Base-by-base conservation (phyloP, 2,329 filamentous ascomycete genomes). In the Neonectria sp. region DNA sequence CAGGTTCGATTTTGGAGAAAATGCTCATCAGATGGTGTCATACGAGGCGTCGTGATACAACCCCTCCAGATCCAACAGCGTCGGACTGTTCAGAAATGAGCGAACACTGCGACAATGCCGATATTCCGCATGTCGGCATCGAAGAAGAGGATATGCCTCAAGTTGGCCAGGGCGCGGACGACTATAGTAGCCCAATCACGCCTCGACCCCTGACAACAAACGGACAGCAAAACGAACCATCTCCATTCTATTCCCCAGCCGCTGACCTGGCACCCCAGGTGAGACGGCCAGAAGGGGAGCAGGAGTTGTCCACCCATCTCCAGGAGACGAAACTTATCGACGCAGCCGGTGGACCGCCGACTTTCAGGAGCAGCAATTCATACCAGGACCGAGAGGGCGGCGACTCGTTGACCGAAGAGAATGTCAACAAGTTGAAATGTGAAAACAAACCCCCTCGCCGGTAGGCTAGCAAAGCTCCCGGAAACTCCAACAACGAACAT, bases 21-120 rank as follows among this genome's bases (percentile, higher is more conserved):
- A 94, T 93, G 90, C 84, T 94, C 45, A 82, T 93, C 25, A 89
- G 91, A 62, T 94, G 92, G 92, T 88, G 85, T 21, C 86, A 74
- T 74, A 70, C 74, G 5, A 77, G 78, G 35, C 78, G 76, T 21
- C 76, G 60, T 27, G 70, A 52, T 48, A 71, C 63, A 6, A 53
- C 71, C 7, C 71, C 71, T 1, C 73, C 75, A 0, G 75, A 79
- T 6, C 71, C 71, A 1, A 77, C 80, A 6, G 70, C 74, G 4
- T 85, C 84, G 2, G 82, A 86, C 63, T 86, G 84, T 68, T 86
- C 84, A n/a, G 83, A 84, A 57, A 76, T 78, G 33, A 81, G 80
- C 27, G 82, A 83, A 59, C 78, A 82, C 51, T 85, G 84, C 55
- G 79, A 82, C 49, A 82, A 80, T 37, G 78, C 80, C n/a, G 81